Percentiles rank a stretch among this genome's conserved stretches.
These are phyloP conservation scores for Sphaerulina musiva DNA, from an alignment of 2,329 filamentous ascomycete species.

Conservation along the genomic window DNA sequence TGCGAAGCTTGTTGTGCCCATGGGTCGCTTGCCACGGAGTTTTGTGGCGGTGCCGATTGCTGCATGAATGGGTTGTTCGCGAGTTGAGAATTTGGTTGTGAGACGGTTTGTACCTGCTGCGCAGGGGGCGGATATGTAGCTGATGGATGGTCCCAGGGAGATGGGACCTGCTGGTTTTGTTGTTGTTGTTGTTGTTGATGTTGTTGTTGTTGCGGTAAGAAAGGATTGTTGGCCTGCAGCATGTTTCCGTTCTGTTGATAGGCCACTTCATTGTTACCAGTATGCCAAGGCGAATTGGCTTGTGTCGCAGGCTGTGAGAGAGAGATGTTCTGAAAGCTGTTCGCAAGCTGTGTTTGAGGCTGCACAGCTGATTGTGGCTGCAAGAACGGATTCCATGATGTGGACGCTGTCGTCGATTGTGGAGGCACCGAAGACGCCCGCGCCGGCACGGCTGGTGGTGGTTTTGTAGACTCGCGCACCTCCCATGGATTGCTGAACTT, in stretches of 20 bases:
- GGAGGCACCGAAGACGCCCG: slow-evolving; percentile 33
- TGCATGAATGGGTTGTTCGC: slow-evolving; percentile 37
- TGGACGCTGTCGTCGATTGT: slow-evolving; percentile 25
- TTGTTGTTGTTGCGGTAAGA: slow-evolving; percentile 25
- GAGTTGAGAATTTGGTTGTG: slow-evolving; percentile 48
- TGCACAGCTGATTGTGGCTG: slow-evolving; percentile 27
- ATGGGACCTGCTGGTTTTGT: slow-evolving; percentile 21
- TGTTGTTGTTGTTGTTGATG: slow-evolving; percentile 9
- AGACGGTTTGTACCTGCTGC: slow-evolving; percentile 24
- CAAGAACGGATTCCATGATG: slow-evolving; percentile 66
- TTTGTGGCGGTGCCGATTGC: slow-evolving; percentile 31
- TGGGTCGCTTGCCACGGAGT: slow-evolving; percentile 38
- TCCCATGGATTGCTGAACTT: slow-evolving; percentile 41
- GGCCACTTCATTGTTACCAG: slow-evolving; percentile 15
- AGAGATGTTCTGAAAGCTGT: slow-evolving; percentile 63
- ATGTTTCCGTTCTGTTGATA: slow-evolving; percentile 23
- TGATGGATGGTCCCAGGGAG: slow-evolving; percentile 19
- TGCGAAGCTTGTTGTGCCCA: slow-evolving; percentile 31
- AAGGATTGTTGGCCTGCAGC: slow-evolving; percentile 27
- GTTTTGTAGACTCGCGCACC: slow-evolving; percentile 34
- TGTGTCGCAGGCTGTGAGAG: slow-evolving; percentile 40
- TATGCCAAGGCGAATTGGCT: slow-evolving; percentile 4
- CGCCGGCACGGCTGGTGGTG: slow-evolving; percentile 16
- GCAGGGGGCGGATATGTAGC: slow-evolving; percentile 12
- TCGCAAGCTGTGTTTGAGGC: slow-evolving; percentile 22